Evolutionary conservation across 2,329 filamentous ascomycete species (phyloP).

Genomic region (Fusarium sp.): DNA sequence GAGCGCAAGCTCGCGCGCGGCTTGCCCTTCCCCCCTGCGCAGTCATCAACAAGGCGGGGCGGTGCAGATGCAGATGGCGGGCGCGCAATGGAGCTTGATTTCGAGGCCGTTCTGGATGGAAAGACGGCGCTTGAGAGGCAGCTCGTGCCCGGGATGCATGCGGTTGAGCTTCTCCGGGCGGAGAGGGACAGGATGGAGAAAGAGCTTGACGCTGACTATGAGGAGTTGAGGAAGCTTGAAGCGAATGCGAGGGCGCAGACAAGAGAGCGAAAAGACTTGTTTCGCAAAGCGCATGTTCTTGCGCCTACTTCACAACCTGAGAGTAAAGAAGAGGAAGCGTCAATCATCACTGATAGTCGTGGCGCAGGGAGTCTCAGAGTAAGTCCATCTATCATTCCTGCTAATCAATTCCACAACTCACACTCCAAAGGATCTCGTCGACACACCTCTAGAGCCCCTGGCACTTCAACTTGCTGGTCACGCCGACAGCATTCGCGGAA

Average conservation of each 20-base stretch:
- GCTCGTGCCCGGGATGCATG: slow-evolving; percentile 70
- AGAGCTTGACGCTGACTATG: slow-evolving; percentile 65
- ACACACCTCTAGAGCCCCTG: slow-evolving; percentile 56
- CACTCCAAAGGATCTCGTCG: slow-evolving; percentile 48
- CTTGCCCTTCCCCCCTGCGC: slow-evolving; percentile 71
- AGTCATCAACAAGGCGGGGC: slow-evolving; percentile 35
- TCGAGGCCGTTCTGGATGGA: slow-evolving; percentile 70
- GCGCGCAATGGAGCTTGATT: slow-evolving; percentile 69
- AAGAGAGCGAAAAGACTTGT: slow-evolving; percentile 58
- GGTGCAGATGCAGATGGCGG: slow-evolving; percentile 49
- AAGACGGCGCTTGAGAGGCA: slow-evolving; percentile 64
- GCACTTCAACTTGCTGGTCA: slow-evolving; percentile 62
- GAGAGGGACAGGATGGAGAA: slow-evolving; percentile 67
- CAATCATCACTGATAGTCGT: slow-evolving; percentile 15
- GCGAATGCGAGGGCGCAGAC: slow-evolving; percentile 65
- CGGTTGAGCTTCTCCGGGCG: slow-evolving; percentile 65
- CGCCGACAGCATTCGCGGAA: slow-evolving; percentile 64
- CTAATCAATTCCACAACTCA: not conserved
- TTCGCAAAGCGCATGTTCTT: slow-evolving; percentile 60
- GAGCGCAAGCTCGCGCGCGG: slow-evolving; percentile 65
- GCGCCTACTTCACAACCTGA: slow-evolving; percentile 50
- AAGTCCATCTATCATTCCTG: not conserved
- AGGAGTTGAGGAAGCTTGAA: slow-evolving; percentile 60
- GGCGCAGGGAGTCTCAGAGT: slow-evolving; percentile 38
- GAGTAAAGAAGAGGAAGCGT: slow-evolving; percentile 14